Evolutionary conservation across 306 rosid genomes (phyloP).

Genomic region (Castanea mollissima): DNA sequence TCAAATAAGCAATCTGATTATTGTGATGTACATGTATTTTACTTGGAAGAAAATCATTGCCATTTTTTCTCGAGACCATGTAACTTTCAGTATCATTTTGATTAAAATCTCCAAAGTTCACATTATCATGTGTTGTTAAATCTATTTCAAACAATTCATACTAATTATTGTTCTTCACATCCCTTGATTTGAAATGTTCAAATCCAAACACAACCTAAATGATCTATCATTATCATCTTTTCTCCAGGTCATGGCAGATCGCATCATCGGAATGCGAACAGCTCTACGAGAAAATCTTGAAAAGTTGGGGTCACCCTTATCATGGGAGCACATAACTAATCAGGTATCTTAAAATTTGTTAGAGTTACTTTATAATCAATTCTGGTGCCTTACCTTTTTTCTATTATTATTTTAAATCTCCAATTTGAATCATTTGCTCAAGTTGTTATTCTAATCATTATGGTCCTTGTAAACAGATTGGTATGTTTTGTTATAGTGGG

Average conservation of each 20-base stretch:
- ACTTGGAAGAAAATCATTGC: too few relatives aligned
- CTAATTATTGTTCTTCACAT: too few relatives aligned
- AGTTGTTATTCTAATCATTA: background rate
- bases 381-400: background rate
- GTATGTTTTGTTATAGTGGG: slow-evolving; percentile 96
- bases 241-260: slow-evolving; percentile 87
- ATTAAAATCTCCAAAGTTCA: too few relatives aligned
- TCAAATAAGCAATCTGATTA: too few relatives aligned
- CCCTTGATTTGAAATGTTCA: too few relatives aligned
- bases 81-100: background rate
- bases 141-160: too few relatives aligned
- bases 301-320: slow-evolving; percentile 64
- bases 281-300: slow-evolving; percentile 70
- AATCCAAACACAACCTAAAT: too few relatives aligned
- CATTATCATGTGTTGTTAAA: too few relatives aligned
- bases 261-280: slow-evolving; percentile 85
- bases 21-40: too few relatives aligned
- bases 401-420: background rate
- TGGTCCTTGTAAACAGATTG: slow-evolving; percentile 59
- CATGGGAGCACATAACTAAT: slow-evolving; percentile 87
- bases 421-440: background rate
- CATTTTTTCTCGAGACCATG: too few relatives aligned
- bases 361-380: background rate
- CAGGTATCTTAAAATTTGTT: slow-evolving; percentile 50
- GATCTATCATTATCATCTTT: background rate